Percentiles rank a stretch among this genome's conserved stretches.
Conservation (phyloP, 2,329 filamentous ascomycete species). For the Cladosporium sp. region DNA sequence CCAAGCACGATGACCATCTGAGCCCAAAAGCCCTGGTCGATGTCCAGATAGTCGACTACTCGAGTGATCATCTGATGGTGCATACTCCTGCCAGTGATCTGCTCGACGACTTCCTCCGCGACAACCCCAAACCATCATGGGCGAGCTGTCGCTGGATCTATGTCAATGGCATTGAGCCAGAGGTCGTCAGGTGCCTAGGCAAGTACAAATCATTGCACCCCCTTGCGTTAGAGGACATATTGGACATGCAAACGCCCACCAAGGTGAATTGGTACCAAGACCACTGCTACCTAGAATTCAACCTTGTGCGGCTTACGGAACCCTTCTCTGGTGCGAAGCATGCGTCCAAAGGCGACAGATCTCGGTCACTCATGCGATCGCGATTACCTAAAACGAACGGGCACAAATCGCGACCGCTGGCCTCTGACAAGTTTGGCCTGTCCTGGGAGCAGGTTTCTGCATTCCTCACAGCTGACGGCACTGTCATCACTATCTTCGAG, state of each 20-base stretch:
- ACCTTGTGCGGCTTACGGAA: constrained; percentile 45
- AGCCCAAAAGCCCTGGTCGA: constrained; percentile 49
- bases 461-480: constrained; percentile 82
- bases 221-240: constrained; percentile 80
- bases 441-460: constrained; percentile 87
- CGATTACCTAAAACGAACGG: background rate
- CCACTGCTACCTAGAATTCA: constrained; percentile 37
- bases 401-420: constrained; percentile 11
- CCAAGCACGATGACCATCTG: constrained; percentile 10
- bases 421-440: constrained; percentile 36
- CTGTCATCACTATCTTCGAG: constrained; percentile 89
- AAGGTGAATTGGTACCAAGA: constrained; percentile 82
- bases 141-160: constrained; percentile 87
- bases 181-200: constrained; percentile 76
- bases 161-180: constrained; percentile 86
- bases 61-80: constrained; percentile 57
- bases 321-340: background rate
- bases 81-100: constrained; percentile 65
- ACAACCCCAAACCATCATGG: constrained; percentile 61
- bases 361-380: background rate
- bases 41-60: constrained; percentile 84
- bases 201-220: constrained; percentile 73
- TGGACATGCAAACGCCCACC: constrained; percentile 76
- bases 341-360: background rate
- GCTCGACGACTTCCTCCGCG: constrained; percentile 64